phyloP scores from a whole-genome alignment of 2,329 filamentous ascomycete genomes.

The Cercospora sp. region DNA sequence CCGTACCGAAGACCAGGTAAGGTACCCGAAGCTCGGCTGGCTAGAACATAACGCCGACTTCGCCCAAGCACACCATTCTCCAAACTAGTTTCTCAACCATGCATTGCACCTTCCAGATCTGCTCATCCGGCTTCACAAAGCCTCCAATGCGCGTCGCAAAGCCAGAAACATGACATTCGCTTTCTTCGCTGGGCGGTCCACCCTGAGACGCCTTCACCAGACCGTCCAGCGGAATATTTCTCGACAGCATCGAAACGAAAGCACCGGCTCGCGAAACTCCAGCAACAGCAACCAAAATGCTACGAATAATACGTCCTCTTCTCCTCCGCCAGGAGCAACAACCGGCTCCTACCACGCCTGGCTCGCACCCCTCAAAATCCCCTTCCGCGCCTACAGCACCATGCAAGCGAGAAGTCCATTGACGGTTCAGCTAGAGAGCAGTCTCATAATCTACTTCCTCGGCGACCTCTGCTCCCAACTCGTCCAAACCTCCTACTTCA shows the following conservation, averaged over 20 bases:
- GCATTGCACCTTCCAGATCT: neutral
- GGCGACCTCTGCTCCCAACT: constrained; percentile 77
- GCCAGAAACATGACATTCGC: constrained; percentile 31
- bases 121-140: neutral
- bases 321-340: constrained; percentile 2
- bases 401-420: constrained; percentile 72
- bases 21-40: constrained; percentile 2
- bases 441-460: constrained; percentile 74
- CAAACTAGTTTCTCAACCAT: constrained; percentile 6
- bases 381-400: constrained; percentile 62
- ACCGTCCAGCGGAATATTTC: constrained; percentile 37
- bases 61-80: constrained; percentile 3
- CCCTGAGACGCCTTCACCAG: constrained; percentile 35
- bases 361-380: constrained; percentile 48
- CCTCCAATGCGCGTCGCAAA: constrained; percentile 15
- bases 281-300: constrained; percentile 13
- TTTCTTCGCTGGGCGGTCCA: constrained; percentile 33
- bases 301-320: constrained; percentile 16
- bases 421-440: constrained; percentile 73
- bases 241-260: constrained; percentile 29
- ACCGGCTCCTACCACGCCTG: constrained; percentile 48
- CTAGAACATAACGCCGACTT: constrained; percentile 4
- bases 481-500: constrained; percentile 46
- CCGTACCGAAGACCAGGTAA: constrained; percentile 2
- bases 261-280: constrained; percentile 24